Base-by-base conservation (phyloP, 73 alveolate species). In the Symbiodinium pilosum region DNA sequence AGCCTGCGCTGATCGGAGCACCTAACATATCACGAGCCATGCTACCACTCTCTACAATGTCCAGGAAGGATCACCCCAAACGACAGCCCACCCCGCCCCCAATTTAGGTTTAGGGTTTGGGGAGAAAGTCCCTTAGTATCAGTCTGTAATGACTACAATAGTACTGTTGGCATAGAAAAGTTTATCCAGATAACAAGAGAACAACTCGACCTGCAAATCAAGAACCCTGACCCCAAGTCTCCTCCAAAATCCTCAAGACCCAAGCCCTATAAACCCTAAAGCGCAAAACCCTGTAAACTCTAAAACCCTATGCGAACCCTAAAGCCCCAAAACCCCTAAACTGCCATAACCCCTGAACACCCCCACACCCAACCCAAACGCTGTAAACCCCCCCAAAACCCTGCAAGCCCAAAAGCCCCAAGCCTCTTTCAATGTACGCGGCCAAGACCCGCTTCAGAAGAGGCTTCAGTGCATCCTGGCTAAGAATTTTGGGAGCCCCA, bases 391-490 rank as follows among this genome's bases (percentile, higher is more conserved):
- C 16, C 16, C 16, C 8, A 47, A 16, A n/a, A n/a, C n/a, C n/a
- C n/a, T n/a, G n/a, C n/a, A n/a, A n/a, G n/a, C n/a, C n/a, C n/a
- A n/a, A n/a, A 47, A 47, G 64, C 64, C 64, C 64, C 21, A 51
- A 18, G 85, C 97, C 97, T 91, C 97, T 85, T 77, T 91, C 97
- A 83, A 91, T 91, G 88, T 91, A 91, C 88, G 97, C 97, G 44
- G 77, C 40, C 39, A 91, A 3, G 56, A 91, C 47, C 14, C 97
- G 87, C 34, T 86, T 85, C 24, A 91, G 97, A 26, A n/a, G 87
- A 54, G 77, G 75, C n/a, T 59, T 69, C 32, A 91, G 56, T 32
- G 32, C 18, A 36, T 56, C 59, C 97, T 91, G 87, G 42, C 75
- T 1, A 5, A 54, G 73, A 16, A 24, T 16, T 16, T 24, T 51